Conservation (phyloP, 2,329 filamentous ascomycete species). For the Aspergillus cejpii region DNA sequence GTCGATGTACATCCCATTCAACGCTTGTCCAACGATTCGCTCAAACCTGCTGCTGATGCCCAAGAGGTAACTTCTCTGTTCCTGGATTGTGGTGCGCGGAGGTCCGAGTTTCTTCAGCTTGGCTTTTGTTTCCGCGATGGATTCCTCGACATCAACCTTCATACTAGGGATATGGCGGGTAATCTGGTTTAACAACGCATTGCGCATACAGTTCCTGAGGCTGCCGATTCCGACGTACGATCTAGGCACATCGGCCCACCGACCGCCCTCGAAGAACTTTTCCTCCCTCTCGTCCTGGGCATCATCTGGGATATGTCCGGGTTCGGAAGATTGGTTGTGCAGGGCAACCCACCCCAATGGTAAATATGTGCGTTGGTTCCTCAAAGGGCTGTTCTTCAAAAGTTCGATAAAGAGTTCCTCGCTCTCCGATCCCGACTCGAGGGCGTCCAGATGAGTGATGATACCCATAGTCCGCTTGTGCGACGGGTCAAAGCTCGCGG, state of each 20-base stretch:
- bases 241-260: constrained; percentile 21
- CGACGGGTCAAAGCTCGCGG: constrained; percentile 27
- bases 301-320: too few species aligned
- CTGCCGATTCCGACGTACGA: constrained; percentile 26
- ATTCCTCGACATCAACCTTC: constrained; percentile 32
- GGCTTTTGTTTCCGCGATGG: constrained; percentile 30
- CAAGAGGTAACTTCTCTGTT: constrained; percentile 25
- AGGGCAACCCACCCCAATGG: too few species aligned
- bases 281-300: too few species aligned
- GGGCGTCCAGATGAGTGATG: constrained; percentile 44
- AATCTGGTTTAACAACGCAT: constrained; percentile 31
- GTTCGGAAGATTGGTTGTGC: too few species aligned
- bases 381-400: too few species aligned
- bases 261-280: too few species aligned
- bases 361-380: too few species aligned
- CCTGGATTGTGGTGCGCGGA: constrained; percentile 18
- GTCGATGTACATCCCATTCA: constrained; percentile 31
- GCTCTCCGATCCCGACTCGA: constrained; percentile 22
- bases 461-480: constrained; percentile 40
- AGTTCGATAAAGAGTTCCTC: constrained; percentile 26
- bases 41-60: constrained; percentile 38
- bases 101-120: constrained; percentile 23
- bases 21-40: constrained; percentile 27
- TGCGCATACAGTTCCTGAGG: constrained; percentile 30
- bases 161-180: constrained; percentile 31